Evolutionary conservation across 768 basidiomycete species (phyloP).

Genomic region (Suillus variegatus): DNA sequence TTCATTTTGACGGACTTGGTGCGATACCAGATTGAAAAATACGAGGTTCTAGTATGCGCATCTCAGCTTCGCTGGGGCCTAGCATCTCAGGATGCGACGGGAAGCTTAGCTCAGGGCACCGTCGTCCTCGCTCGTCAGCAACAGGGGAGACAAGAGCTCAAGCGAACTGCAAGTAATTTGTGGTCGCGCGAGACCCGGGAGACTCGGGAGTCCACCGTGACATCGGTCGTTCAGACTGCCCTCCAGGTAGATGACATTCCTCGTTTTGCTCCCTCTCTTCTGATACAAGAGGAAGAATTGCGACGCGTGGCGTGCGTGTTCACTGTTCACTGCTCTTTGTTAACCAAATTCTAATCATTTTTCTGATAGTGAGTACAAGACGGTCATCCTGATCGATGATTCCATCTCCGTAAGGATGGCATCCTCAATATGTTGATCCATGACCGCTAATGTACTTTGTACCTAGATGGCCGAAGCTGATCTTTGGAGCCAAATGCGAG

Average conservation of each 20-base stretch:
- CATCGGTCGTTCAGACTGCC: constrained; percentile 22
- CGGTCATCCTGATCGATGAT: constrained; percentile 43
- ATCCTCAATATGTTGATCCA: not conserved
- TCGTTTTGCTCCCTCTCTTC: constrained; percentile 22
- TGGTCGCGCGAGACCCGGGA: constrained; percentile 14
- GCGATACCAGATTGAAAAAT: constrained; percentile 26
- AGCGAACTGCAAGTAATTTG: not conserved
- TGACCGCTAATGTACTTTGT: too few species aligned
- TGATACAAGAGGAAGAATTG: constrained; percentile 19
- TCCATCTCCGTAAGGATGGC: constrained; percentile 35
- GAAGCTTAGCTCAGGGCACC: constrained; percentile 26
- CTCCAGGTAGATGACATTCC: constrained; percentile 29
- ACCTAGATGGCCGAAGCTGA: constrained; percentile 41
- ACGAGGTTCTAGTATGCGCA: constrained; percentile 38
- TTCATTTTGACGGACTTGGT: constrained; percentile 7
- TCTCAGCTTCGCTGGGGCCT: constrained; percentile 36
- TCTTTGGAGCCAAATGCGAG: constrained; percentile 41
- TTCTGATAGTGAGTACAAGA: constrained; percentile 37
- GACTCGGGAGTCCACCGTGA: constrained; percentile 11
- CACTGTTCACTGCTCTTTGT: not conserved
- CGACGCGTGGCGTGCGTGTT: constrained; percentile 30
- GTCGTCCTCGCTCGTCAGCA: constrained; percentile 28
- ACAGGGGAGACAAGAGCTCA: constrained; percentile 9
- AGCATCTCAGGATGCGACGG: constrained; percentile 13
- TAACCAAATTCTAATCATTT: constrained; percentile 5